Conservation (phyloP, 2,329 filamentous ascomycete species). For the Aureobasidium sp. region DNA sequence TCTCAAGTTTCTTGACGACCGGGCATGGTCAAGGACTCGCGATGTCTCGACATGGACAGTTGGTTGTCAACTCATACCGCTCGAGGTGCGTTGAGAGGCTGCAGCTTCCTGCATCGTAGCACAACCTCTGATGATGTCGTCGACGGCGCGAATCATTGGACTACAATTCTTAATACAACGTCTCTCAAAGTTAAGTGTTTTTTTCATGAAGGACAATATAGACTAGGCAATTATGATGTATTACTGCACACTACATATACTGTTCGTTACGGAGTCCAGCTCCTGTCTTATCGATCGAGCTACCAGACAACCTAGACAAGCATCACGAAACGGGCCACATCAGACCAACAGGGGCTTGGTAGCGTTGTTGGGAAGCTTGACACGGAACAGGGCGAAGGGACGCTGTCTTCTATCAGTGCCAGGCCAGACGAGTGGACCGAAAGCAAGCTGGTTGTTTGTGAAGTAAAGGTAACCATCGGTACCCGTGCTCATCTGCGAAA, state of each 20-base stretch:
- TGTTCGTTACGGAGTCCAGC: background rate
- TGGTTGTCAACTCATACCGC: background rate
- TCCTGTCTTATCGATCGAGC: background rate
- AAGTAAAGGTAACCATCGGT: conserved; percentile 48
- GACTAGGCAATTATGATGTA: background rate
- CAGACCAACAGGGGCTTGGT: conserved; percentile 28
- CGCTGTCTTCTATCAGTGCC: conserved; percentile 38
- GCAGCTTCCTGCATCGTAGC: background rate
- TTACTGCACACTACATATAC: background rate
- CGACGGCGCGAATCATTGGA: background rate
- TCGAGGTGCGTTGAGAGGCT: background rate
- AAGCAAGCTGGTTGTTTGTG: conserved; percentile 45
- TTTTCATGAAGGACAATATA: background rate
- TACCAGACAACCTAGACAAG: background rate
- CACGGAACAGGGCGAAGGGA: conserved; percentile 39
- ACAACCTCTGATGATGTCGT: background rate
- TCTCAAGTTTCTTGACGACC: background rate
- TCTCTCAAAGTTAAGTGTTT: background rate
- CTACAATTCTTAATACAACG: background rate
- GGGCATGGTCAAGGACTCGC: background rate
- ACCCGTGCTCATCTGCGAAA: conserved; percentile 21
- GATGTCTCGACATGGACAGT: background rate
- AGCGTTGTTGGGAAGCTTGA: conserved; percentile 35
- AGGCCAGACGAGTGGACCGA: conserved; percentile 31
- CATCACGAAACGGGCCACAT: background rate